Conservation (phyloP, 106 monocot genomes). For the Allium cepa region DNA sequence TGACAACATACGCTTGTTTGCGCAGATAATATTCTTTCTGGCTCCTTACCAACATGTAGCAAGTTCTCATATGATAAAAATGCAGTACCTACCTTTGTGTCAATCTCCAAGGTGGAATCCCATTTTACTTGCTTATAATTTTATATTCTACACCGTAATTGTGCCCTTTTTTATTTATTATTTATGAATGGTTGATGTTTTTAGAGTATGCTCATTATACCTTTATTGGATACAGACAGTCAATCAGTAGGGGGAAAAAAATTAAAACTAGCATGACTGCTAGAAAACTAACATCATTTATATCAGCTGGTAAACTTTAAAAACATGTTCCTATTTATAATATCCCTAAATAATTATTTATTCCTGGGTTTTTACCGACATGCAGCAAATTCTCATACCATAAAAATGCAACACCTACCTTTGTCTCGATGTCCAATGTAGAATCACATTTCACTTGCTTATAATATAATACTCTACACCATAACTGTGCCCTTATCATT, state of each 20-base stretch:
- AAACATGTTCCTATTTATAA: no score
- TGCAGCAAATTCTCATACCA: constrained; percentile 26
- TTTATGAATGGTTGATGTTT: no score
- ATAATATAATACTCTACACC: constrained; percentile 3
- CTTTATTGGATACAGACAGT: no score
- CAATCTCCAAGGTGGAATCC: constrained; percentile 30
- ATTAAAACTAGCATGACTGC: no score
- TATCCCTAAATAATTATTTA: no score
- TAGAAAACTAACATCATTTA: no score
- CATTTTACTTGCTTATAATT: background rate
- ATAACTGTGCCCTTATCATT: background rate
- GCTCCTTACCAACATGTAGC: constrained; percentile 9
- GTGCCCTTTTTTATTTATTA: constrained; percentile 3
- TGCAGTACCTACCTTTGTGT: constrained; percentile 11
- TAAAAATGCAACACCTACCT: constrained; percentile 15
- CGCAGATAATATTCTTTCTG: constrained; percentile 16
- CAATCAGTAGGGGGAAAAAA: no score
- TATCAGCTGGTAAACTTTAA: no score
- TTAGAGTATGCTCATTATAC: no score
- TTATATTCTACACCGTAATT: background rate
- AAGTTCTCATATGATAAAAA: constrained; percentile 35
- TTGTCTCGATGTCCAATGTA: constrained; percentile 34
- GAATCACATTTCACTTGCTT: background rate
- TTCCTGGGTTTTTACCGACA: constrained; percentile 7
- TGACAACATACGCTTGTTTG: background rate